phyloP scores from a whole-genome alignment of 371 early-diverging fungal species.

The Dinochytrium kinnereticum region DNA sequence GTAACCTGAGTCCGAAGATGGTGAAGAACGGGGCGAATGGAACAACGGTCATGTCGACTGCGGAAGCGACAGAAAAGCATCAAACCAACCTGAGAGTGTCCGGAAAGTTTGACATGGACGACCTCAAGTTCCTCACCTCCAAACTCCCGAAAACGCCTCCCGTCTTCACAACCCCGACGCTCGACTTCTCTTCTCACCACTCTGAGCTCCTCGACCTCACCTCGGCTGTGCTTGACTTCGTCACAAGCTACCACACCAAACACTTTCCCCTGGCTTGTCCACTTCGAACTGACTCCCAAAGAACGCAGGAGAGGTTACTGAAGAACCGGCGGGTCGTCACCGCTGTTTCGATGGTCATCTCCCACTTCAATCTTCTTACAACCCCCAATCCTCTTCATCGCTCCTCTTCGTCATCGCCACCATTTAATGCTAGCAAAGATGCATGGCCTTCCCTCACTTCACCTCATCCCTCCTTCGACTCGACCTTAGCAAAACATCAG shows the following conservation, averaged over 20 bases:
- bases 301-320: neutral
- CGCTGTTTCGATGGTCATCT: neutral
- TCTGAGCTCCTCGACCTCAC: conserved; percentile 1
- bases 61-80: no score
- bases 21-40: no score
- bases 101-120: no score
- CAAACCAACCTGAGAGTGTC: no score
- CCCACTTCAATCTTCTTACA: conserved; percentile 18
- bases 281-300: neutral
- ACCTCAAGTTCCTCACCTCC: no score
- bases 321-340: neutral
- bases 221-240: neutral
- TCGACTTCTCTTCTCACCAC: conserved; percentile 12
- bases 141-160: neutral
- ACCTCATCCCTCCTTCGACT: conserved; percentile 24
- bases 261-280: neutral
- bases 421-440: neutral
- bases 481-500: neutral
- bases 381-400: conserved; percentile 12
- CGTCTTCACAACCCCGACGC: conserved; percentile 16
- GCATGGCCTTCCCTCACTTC: neutral
- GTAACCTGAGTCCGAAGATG: no score
- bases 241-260: neutral
- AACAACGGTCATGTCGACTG: no score
- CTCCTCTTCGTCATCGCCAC: neutral